These are phyloP conservation scores for Biancaea sappan DNA, from an alignment of 306 rosid species.

Conservation along the genomic window DNA sequence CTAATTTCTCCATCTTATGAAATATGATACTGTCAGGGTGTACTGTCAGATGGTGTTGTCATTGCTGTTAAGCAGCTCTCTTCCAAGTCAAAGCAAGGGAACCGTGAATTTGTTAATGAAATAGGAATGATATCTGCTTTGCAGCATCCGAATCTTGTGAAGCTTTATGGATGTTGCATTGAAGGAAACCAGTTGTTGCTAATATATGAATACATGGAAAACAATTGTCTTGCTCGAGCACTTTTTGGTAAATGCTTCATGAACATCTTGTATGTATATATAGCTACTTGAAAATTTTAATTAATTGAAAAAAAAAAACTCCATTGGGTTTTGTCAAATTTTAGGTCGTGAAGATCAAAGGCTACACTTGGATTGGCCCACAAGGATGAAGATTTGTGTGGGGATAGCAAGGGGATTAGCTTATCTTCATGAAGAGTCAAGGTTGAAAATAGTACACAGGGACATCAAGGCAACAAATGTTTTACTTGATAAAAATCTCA, in stretches of 20 bases:
- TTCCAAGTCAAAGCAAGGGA: slow-evolving; percentile 88
- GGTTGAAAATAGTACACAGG: slow-evolving; percentile 81
- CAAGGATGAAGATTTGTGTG: slow-evolving; percentile 62
- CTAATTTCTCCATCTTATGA: background rate
- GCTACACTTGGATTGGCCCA: slow-evolving; percentile 69
- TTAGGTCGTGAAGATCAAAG: slow-evolving; percentile 51
- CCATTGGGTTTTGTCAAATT: background rate
- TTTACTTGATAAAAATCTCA: slow-evolving; percentile 68
- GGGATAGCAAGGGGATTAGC: slow-evolving; percentile 81
- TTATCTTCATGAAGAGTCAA: slow-evolving; percentile 84
- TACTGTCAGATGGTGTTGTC: slow-evolving; percentile 62
- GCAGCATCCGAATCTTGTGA: slow-evolving; percentile 93
- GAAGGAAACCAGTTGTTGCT: slow-evolving; percentile 88
- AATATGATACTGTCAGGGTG: slow-evolving; percentile 49
- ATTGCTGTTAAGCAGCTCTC: slow-evolving; percentile 93
- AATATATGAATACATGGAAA: slow-evolving; percentile 83
- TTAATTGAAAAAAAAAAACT: no score
- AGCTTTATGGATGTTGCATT: slow-evolving; percentile 81
- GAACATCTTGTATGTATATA: slow-evolving; percentile 3
- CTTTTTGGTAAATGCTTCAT: slow-evolving; percentile 63
- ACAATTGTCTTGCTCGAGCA: slow-evolving; percentile 88
- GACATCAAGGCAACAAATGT: slow-evolving; percentile 88
- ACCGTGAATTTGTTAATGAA: slow-evolving; percentile 85
- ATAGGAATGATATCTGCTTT: slow-evolving; percentile 93
- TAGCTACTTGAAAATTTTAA: background rate